Evolutionary conservation across 2,329 filamentous ascomycete species (phyloP), one percentile per base, ranked within the genome.

Genomic region (Polychaeton citri): DNA sequence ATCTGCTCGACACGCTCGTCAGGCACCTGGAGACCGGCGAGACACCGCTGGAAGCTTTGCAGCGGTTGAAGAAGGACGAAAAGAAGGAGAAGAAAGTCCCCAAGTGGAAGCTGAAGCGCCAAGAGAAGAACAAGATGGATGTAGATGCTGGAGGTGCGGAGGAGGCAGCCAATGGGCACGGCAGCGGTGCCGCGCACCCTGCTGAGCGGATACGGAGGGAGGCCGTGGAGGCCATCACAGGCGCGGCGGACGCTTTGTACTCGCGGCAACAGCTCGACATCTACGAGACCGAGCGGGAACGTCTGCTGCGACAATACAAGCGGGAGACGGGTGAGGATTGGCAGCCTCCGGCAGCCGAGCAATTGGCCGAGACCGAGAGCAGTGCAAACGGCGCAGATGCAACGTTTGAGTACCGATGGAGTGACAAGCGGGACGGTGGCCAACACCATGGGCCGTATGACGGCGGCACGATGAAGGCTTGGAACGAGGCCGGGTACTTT

Each of bases 401-500:
- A 19, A 28, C 26, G 12, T 98, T 88, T 87, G 83, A 96, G 59
- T 98, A 85, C 57, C 73, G 84, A 39, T 98, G 90, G 90, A 79
- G 76, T 26, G 86, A 94, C 55, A 84, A 83, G 13, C 71, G 86
- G 28, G 88, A 94, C 52, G 81, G 75, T 19, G 83, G 74, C 8
- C 71, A 74, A 33, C 72, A 73, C 39, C 85, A 98, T 58, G 90
- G 90, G 0, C 88, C 90, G 0, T 98, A 86, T 57, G 85, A 95
- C 53, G 74, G 71, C 6, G 58, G 69, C 4, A 88, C 80, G 24
- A 96, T 98, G 90, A 74, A 77, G 49, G 81, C 83, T 2, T 98
- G 90, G 90, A 76, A 81, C 47, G 76, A 83, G 43, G 85, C 85
- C 17, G 90, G 90, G 2, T 96, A 96, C 56, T 98, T 98, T 60